A percentile compares a stretch with the other conserved stretches of the same genome.
Evolutionary conservation across 2,329 filamentous ascomycete species (phyloP).

Genomic region (Beauveria sp.): DNA sequence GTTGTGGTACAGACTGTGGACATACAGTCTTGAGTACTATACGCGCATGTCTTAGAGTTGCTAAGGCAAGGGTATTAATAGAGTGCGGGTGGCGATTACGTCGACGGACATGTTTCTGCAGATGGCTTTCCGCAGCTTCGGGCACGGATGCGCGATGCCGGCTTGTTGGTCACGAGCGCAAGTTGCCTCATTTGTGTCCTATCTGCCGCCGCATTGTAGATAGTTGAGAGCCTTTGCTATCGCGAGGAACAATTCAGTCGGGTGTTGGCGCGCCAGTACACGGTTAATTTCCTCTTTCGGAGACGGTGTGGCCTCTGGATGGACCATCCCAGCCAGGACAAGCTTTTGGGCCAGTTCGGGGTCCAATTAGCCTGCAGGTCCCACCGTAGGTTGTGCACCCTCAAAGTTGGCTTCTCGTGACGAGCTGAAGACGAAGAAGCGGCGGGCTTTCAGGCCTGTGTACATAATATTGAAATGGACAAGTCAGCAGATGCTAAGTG

Average conservation of each 20-base stretch:
- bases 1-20: background rate
- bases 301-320: constrained; percentile 9
- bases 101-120: background rate
- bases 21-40: background rate
- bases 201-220: background rate
- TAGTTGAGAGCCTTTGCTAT: background rate
- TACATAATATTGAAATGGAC: background rate
- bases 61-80: background rate
- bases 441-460: background rate
- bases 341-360: constrained; percentile 1
- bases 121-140: background rate
- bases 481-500: constrained; percentile 1
- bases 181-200: background rate
- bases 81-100: background rate
- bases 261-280: background rate
- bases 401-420: background rate
- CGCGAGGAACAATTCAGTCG: background rate
- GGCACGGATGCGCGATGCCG: background rate
- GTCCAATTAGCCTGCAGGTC: background rate
- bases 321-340: background rate
- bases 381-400: background rate
- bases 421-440: background rate
- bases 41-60: background rate
- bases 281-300: constrained; percentile 10
- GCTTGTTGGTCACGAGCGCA: background rate